A percentile compares a stretch with the other conserved stretches of the same genome.
Conservation (phyloP, 257 asterid species). For the Nemophila menziesii region DNA sequence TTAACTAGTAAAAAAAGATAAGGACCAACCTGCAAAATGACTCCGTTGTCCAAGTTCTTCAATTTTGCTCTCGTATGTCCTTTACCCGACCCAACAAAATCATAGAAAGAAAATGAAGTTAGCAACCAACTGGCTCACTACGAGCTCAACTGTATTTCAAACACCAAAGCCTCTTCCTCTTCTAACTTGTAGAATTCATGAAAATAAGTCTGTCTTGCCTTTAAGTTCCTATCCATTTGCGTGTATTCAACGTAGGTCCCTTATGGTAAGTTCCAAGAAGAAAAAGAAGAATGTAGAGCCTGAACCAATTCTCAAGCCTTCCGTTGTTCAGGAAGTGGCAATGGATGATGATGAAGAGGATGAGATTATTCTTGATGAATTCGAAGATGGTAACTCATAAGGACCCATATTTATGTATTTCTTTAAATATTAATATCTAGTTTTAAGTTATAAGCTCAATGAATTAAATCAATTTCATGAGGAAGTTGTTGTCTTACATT, state of each 20-base stretch:
- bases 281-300: conserved; percentile 30
- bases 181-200: background rate
- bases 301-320: conserved; percentile 36
- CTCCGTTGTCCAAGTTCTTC: too few species aligned
- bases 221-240: conserved; percentile 8
- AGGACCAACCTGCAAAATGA: too few species aligned
- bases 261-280: conserved; percentile 28
- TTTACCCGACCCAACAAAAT: background rate
- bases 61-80: background rate
- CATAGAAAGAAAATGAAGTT: background rate
- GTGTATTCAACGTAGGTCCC: conserved; percentile 11
- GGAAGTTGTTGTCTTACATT: background rate
- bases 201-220: background rate
- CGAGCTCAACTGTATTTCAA: background rate
- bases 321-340: conserved; percentile 31
- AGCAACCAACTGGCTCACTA: background rate
- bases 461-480: background rate
- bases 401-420: background rate
- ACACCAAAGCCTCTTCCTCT: conserved; percentile 3
- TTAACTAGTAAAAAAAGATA: too few species aligned
- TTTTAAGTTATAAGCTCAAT: background rate
- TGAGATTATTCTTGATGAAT: conserved; percentile 28
- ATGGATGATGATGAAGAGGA: conserved; percentile 33
- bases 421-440: background rate
- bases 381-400: conserved; percentile 31